Evolutionary conservation across 1,284 basidiomycete genomes (phyloP), one percentile per base, ranked within the genome.

Genomic region (Schizophyllum commune): DNA sequence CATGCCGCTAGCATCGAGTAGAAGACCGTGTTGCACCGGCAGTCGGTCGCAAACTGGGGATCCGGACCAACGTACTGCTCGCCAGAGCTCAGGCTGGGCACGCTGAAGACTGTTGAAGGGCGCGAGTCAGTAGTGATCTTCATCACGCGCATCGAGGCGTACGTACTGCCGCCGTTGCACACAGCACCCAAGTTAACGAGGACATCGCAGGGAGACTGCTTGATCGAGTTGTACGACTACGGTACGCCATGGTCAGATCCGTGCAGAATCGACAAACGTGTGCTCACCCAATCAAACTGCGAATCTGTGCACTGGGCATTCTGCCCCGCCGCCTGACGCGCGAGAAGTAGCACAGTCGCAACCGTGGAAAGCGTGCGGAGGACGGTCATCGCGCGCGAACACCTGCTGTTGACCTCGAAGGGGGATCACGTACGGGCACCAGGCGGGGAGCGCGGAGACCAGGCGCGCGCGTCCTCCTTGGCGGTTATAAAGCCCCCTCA

Each of bases 201-300:
- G 34, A 81, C 74, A 15, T 75, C 66, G 66, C 79, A 81, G 6
- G 79, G 79, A 56, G 72, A 77, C 63, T 79, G 73, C 32, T 74
- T 72, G 52, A 72, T 70, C 4, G 77, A 75, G 61, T 79, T 79
- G 57, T 70, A 74, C 21, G 74, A 71, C 78, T 79, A 61, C 17
- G 8, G 2, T 3, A 9, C 17, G 39, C 17, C 4, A 47, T 11
- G 8, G 8, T 47, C 9, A 47, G 17, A 17, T 17, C 39, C 39
- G 39, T 47, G 2, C 17, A 13, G 13, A 2, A 3, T 3, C 8
- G 3, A 8, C 9, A 8, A 47, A 11, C 9, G 17, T 17, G 17
- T 17, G 9, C 39, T 11, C 39, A 47, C 39, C 39, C 39, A 47
- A 17, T 47, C 39, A 8, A 13, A 47, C 13, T 47, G 9, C 39